Percentiles rank a stretch among this genome's conserved stretches.
Conservation (phyloP, 2,329 filamentous ascomycete species). For the Xylaria digitata region DNA sequence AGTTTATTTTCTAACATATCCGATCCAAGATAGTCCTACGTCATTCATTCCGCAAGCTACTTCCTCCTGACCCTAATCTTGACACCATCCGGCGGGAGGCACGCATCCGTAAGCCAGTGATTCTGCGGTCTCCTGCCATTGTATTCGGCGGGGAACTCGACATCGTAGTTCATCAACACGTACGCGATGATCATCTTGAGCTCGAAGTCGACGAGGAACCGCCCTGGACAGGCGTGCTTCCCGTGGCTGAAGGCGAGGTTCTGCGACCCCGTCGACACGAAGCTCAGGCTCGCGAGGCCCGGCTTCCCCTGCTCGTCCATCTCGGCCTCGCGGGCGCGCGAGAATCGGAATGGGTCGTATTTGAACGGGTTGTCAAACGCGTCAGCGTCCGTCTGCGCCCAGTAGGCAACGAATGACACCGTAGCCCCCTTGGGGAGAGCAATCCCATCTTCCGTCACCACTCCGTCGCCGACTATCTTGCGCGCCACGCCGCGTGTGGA, state of each 20-base stretch:
- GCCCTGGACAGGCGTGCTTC: constrained; percentile 55
- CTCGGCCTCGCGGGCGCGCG: constrained; percentile 50
- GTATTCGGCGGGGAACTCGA: constrained; percentile 42
- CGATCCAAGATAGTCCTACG: neutral
- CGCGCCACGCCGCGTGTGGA: constrained; percentile 48
- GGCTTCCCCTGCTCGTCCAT: constrained; percentile 36
- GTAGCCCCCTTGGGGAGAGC: constrained; percentile 50
- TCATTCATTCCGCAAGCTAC: constrained; percentile 3
- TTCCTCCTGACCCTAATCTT: constrained; percentile 38
- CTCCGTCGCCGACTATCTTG: constrained; percentile 45
- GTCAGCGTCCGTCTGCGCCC: constrained; percentile 49
- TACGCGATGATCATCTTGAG: constrained; percentile 52
- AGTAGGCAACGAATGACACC: constrained; percentile 50
- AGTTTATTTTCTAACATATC: neutral
- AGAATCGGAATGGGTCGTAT: constrained; percentile 58
- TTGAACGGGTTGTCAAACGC: constrained; percentile 51
- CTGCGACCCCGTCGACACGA: constrained; percentile 50
- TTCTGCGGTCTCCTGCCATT: constrained; percentile 40
- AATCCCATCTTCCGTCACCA: constrained; percentile 51
- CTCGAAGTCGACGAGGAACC: constrained; percentile 55
- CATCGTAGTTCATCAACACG: constrained; percentile 52
- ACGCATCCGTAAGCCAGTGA: constrained; percentile 37
- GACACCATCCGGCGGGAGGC: constrained; percentile 38
- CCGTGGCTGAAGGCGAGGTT: constrained; percentile 54
- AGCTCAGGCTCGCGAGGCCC: constrained; percentile 47